Percentiles rank a stretch among this genome's conserved stretches.
These are phyloP conservation scores for Aphanomyces cochlioides DNA, from an alignment of 352 stramenopile species.

Conservation along the genomic window DNA sequence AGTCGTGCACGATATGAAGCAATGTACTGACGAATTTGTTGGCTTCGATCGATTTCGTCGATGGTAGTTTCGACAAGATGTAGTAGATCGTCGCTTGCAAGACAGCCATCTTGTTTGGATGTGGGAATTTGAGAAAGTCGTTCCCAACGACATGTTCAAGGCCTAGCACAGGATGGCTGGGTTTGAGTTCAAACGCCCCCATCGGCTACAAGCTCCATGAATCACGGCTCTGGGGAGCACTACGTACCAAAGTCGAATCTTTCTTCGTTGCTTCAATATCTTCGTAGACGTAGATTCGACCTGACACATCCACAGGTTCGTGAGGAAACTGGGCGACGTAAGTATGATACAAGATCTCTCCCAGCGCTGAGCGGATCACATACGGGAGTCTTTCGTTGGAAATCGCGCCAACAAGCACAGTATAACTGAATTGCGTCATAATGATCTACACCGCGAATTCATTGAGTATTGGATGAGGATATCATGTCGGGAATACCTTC, in stretches of 20 bases:
- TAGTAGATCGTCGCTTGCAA: conserved; percentile 12
- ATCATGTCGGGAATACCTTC: neutral
- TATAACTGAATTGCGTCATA: conserved; percentile 7
- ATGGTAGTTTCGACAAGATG: neutral
- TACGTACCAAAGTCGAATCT: neutral
- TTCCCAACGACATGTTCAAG: neutral
- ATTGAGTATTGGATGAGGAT: neutral
- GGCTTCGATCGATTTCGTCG: neutral
- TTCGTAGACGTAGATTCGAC: conserved; percentile 15
- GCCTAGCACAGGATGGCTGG: neutral
- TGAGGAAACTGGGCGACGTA: conserved; percentile 18
- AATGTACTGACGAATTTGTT: neutral
- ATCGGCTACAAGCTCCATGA: neutral
- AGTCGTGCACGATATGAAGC: conserved; percentile 14
- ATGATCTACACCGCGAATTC: conserved; percentile 8
- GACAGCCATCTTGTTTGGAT: conserved; percentile 15
- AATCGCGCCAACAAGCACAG: conserved; percentile 7
- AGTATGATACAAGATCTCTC: neutral
- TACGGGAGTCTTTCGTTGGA: conserved; percentile 15
- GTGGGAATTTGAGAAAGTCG: conserved; percentile 1
- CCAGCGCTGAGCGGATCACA: conserved; percentile 1
- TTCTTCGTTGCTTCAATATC: neutral
- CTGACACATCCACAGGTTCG: neutral
- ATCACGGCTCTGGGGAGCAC: neutral
- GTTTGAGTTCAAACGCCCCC: neutral